Base-by-base conservation (phyloP, 2,329 filamentous ascomycete genomes). In the Colletotrichum brevisporum region DNA sequence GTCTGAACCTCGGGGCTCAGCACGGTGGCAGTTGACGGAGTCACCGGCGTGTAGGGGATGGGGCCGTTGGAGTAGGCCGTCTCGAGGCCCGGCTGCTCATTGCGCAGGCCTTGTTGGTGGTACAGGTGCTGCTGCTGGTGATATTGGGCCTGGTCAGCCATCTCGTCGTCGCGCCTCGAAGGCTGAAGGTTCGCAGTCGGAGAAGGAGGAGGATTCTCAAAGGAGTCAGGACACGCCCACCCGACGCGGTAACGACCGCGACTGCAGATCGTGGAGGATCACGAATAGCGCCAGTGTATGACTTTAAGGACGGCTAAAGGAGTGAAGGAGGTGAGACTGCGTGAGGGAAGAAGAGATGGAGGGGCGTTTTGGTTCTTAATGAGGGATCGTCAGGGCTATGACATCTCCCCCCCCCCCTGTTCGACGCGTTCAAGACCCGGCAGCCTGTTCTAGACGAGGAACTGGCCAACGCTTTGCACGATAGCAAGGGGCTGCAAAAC, bases 51-150 rank as follows among this genome's bases (percentile, higher is more conserved):
- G 27, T 69, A 55, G 27, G 51, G 55, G 18, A 61, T 67, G 41
- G 55, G 67, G 4, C 50, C 52, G 8, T 21, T 39, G 45, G 67
- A 67, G 27, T 39, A 48, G 1, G 55, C 66, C 5, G 62, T 26
- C 16, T 69, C 62, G 16, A 61, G 55, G 8, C 62, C 66, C 2
- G 66, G 62, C 21, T 69, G 66, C 5, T 48, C 52, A 16, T 64
- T 21, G 4, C 10, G 21, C n/a, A 41, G 24, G 4, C 13, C 27
- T 15, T 54, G 59, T 47, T 62, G 50, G 6, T 62, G 41, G 36
- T 61, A 21, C 48, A 43, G 48, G 50, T 61, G 58, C 58, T 60
- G 57, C 47, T 60, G 47, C 21, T 52, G 47, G 31, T 52, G 58
- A 10, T 52, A 53, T 6, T 45, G 31, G 1, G 48, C 36, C 48